phyloP scores from a whole-genome alignment of 345 rosid species.

The Bruguiera sexangula region DNA sequence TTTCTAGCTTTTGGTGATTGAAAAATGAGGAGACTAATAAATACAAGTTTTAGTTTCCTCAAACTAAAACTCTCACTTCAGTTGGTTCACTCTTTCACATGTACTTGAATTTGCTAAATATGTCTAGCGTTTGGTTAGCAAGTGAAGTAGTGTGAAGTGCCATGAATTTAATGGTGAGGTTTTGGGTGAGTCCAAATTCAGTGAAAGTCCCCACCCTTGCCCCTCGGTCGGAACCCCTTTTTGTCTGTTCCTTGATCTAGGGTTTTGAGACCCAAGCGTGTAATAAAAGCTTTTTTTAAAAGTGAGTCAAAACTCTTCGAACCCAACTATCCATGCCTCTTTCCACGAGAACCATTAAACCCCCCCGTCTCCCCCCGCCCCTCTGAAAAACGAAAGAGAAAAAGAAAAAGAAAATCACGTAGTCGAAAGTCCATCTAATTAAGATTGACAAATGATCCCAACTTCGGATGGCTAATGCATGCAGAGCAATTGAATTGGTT shows the following conservation, averaged over 20 bases:
- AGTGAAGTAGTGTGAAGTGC: slow-evolving; percentile 6
- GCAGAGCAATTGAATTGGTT: too few species aligned
- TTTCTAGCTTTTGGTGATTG: slow-evolving; percentile 32
- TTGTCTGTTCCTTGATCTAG: slow-evolving; percentile 45
- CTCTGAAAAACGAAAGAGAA: too few species aligned
- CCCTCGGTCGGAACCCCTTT: slow-evolving; percentile 47
- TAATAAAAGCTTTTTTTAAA: slow-evolving; percentile 9
- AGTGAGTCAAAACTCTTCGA: slow-evolving; percentile 41
- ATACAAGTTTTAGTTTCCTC: slow-evolving; percentile 13
- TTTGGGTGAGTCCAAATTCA: slow-evolving; percentile 49
- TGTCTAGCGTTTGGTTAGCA: slow-evolving; percentile 33
- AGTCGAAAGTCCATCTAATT: background rate
- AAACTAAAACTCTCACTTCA: background rate
- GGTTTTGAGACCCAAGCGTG: slow-evolving; percentile 39
- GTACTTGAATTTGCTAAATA: slow-evolving; percentile 20
- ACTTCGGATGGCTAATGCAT: background rate
- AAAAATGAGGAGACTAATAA: background rate
- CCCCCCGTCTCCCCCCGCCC: background rate
- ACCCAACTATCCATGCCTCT: slow-evolving; percentile 49
- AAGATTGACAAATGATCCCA: background rate
- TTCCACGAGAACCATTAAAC: slow-evolving; percentile 38
- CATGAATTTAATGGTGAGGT: slow-evolving; percentile 30
- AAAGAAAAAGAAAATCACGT: background rate
- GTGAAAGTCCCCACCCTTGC: slow-evolving; percentile 49
- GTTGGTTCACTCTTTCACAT: slow-evolving; percentile 8